Percentiles rank a stretch among this genome's conserved stretches.
Evolutionary conservation across 2,329 filamentous ascomycete species (phyloP).

Genomic region (Xylaria arbuscula): DNA sequence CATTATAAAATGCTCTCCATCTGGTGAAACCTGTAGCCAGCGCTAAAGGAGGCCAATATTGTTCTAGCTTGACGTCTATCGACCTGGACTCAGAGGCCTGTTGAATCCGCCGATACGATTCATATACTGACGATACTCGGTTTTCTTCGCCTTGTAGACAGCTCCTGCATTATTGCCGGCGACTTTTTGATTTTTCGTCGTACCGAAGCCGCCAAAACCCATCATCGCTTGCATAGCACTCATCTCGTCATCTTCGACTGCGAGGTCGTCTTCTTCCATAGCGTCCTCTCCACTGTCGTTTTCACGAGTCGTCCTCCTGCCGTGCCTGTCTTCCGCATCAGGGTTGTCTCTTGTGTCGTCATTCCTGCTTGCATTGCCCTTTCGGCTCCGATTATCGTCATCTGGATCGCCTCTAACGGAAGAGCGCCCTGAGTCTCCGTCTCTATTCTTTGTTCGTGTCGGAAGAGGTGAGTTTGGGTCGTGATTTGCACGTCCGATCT

Average conservation of each 20-base stretch:
- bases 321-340: constrained; percentile 44
- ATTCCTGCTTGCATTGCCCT: constrained; percentile 38
- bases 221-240: constrained; percentile 84
- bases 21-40: background rate
- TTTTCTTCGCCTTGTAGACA: constrained; percentile 92
- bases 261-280: constrained; percentile 53
- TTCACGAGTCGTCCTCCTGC: constrained; percentile 34
- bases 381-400: constrained; percentile 45
- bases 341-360: constrained; percentile 34
- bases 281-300: constrained; percentile 36
- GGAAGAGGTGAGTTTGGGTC: constrained; percentile 49
- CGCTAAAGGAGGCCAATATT: constrained; percentile 1
- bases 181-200: constrained; percentile 90
- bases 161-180: constrained; percentile 85
- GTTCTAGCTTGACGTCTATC: constrained; percentile 37
- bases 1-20: background rate
- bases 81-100: constrained; percentile 73
- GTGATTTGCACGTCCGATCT: constrained; percentile 39
- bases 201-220: constrained; percentile 88
- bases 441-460: constrained; percentile 44
- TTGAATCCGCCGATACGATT: constrained; percentile 87
- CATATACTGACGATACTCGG: constrained; percentile 97
- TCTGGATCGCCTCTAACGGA: constrained; percentile 54
- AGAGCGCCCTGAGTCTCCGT: constrained; percentile 42
- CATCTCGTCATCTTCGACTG: constrained; percentile 73